Evolutionary conservation across 176 grass and related monocot genomes (phyloP), one percentile per base, ranked within the genome.

Genomic region (Coix lacrymajobi): DNA sequence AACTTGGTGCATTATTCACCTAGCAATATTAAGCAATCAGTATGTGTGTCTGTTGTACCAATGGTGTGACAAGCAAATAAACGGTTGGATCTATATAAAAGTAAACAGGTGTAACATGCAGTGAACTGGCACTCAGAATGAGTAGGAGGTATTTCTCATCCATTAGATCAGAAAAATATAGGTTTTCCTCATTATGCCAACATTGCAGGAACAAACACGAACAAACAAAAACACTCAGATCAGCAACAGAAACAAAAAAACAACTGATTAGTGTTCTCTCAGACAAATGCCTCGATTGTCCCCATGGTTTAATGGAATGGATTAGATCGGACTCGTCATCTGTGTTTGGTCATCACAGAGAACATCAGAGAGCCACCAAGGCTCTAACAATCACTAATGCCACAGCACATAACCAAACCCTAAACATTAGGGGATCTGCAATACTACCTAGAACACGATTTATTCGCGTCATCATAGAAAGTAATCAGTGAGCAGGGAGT

Each of bases 201-300:
- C 29, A 45, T 3, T 20, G 26, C 1, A 0, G 2, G 62, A 56
- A 0, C 4, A 33, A 17, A 52, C 0, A 29, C n/a, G n/a, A n/a
- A n/a, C n/a, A 22, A 12, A 7, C 0, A 17, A 25, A 10, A 32
- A 60, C n/a, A n/a, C n/a, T n/a, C 2, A 1, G 1, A 26, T 0
- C 54, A 62, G 0, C 25, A 20, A 11, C 2, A 0, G 4, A 24
- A 7, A 3, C 5, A n/a, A n/a, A 0, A 31, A 30, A 19, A 5
- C 6, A 19, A 0, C 25, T 12, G 15, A n/a, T n/a, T 3, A 1
- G 13, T 33, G 81, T 78, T 85, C 88, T 90, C 88, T 90, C 88
- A 90, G 88, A 90, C 88, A 90, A 90, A 90, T 90, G 88, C 88
- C 88, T 90, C 84, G 75, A 36, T 87, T 90, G 88, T 87, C 88